These are phyloP conservation scores for Toxicodendron radicans DNA, from an alignment of 345 rosid genomes.

Conservation along the genomic window DNA sequence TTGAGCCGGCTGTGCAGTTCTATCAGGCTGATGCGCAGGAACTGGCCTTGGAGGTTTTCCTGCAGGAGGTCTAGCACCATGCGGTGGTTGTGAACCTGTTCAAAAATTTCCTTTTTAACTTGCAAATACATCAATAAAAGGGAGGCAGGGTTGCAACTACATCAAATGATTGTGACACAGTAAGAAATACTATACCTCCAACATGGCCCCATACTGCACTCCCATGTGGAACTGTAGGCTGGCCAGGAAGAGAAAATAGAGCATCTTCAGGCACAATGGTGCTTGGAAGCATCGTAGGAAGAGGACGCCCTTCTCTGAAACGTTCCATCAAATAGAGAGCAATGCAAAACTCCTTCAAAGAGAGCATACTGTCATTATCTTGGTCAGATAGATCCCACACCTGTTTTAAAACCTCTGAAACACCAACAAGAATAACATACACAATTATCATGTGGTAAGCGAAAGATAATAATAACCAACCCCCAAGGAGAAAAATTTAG, in stretches of 20 bases:
- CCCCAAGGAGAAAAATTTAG: neutral
- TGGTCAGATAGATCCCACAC: constrained; percentile 98
- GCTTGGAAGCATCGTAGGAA: constrained; percentile 81
- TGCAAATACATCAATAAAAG: constrained; percentile 20
- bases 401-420: constrained; percentile 85
- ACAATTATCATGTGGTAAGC: constrained; percentile 14
- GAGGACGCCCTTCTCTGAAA: constrained; percentile 81
- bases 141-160: constrained; percentile 6
- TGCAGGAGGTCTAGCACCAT: constrained; percentile 50
- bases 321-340: constrained; percentile 98
- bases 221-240: constrained; percentile 49
- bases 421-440: constrained; percentile 29
- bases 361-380: constrained; percentile 98
- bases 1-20: constrained; percentile 45
- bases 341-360: constrained; percentile 88
- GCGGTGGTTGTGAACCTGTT: constrained; percentile 67
- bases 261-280: constrained; percentile 52
- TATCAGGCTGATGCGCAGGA: constrained; percentile 63
- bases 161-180: constrained; percentile 17
- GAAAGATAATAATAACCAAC: too few relatives aligned
- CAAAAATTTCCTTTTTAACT: constrained; percentile 19
- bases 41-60: constrained; percentile 90
- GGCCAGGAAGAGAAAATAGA: constrained; percentile 54
- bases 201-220: constrained; percentile 56
- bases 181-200: constrained; percentile 47